Evolutionary conservation across 768 basidiomycete genomes (phyloP), one percentile per base, ranked within the genome.

Genomic region (Tulasnella sp.): DNA sequence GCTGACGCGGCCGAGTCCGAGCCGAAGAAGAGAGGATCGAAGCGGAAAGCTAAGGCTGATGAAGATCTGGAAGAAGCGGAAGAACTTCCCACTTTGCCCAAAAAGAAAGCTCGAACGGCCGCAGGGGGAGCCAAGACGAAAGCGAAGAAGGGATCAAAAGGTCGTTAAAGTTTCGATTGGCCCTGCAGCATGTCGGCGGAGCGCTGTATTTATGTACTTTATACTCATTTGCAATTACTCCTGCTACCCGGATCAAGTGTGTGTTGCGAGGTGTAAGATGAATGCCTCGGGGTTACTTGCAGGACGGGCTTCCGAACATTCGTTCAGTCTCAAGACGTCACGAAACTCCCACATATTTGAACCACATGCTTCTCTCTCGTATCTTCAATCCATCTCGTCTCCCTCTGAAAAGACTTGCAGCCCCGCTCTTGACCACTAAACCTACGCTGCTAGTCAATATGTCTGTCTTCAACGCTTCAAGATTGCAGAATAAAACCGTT

Each of bases 401-500:
- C 29, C 71, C 71, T 73, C 71, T 48, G 29, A 73, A 40, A 73
- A 39, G 46, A 73, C 40, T 73, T 40, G 26, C 40, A 15, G 10
- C 39, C 32, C 37, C 46, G 10, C 29, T 73, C 20, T 37, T 67
- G 26, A 35, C 18, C 11, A 13, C 61, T 6, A 73, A 73, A 26
- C 61, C 0, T 15, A 32, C 15, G 26, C 61, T 32, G 32, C 29
- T 67, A 16, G 61, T 40, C 37, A 61, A 57, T 51, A 76, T 61
- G 35, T 91, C 93, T 42, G 84, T 95, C 74, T 95, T 95, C 88
- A 92, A 92, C 83, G 87, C 91, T 61, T 89, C 92, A 74, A 90
- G 92, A 81, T 85, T 95, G n/a, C 83, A 91, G 55, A 92, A 92
- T 82, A 95, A 95, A 85, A 94, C 91, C 44, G 92, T 95, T 78